A percentile compares a stretch with the other conserved stretches of the same genome.
phyloP scores from a whole-genome alignment of 2,329 filamentous ascomycete genomes.

The Lasiodiplodia hormozganensis region DNA sequence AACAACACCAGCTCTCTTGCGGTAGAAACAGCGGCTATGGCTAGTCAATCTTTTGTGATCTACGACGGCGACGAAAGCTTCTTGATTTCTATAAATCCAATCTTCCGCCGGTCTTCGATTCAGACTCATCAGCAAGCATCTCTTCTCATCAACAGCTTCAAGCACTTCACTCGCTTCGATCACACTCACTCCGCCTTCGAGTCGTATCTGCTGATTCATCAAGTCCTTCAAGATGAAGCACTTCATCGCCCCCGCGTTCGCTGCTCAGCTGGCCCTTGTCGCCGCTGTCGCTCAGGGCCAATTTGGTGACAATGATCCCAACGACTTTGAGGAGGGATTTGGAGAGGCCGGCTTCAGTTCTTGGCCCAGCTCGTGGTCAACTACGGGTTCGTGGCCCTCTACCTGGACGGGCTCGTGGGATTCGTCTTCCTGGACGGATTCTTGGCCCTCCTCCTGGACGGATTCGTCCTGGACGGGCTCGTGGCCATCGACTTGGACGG shows the following conservation, averaged over 20 bases:
- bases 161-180: not conserved
- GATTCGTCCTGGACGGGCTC: too few species aligned
- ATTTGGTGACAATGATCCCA: too few species aligned
- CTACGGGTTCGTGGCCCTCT: too few species aligned
- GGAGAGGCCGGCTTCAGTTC: too few species aligned
- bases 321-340: too few species aligned
- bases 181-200: not conserved
- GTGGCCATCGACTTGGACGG: too few species aligned
- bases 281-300: not conserved
- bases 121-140: constrained; percentile 13
- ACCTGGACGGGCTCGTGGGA: too few species aligned
- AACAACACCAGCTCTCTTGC: not conserved
- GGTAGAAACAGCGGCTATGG: not conserved
- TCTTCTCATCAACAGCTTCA: constrained; percentile 7
- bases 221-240: constrained; percentile 14
- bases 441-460: too few species aligned
- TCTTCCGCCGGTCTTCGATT: not conserved
- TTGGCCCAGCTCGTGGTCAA: too few species aligned
- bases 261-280: constrained; percentile 12
- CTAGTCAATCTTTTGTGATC: not conserved
- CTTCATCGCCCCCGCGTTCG: constrained; percentile 13
- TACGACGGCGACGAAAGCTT: not conserved
- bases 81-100: not conserved
- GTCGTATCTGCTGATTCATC: not conserved
- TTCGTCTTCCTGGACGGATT: too few species aligned